Evolutionary conservation across 1,284 basidiomycete species (phyloP).

Genomic region (Pascua guehoae): DNA sequence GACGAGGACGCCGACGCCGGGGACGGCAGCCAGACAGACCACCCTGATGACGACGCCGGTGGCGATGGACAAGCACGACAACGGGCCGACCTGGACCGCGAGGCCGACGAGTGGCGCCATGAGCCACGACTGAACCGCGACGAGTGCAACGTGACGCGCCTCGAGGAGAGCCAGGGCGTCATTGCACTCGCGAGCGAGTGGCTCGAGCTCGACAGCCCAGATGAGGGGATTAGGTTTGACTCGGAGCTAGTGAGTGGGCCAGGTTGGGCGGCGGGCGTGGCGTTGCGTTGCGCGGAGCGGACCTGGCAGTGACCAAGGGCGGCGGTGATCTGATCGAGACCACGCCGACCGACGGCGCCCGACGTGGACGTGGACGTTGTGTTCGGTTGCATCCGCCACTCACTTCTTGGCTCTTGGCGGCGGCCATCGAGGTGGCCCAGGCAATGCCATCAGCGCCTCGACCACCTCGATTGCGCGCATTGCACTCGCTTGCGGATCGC

Average conservation of each 20-base stretch:
- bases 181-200: slow-evolving; percentile 82
- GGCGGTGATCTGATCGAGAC: neutral
- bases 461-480: neutral
- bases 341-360: neutral
- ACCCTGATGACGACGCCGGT: slow-evolving; percentile 12
- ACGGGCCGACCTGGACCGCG: slow-evolving; percentile 55
- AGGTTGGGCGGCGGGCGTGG: too few relatives aligned
- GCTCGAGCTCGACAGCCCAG: slow-evolving; percentile 88
- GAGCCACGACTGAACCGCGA: slow-evolving; percentile 72
- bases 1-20: slow-evolving; percentile 46
- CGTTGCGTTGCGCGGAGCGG: too few relatives aligned
- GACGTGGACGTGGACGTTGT: too few relatives aligned
- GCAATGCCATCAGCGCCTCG: neutral
- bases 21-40: slow-evolving; percentile 15
- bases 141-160: slow-evolving; percentile 81
- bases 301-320: too few relatives aligned
- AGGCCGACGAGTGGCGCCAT: slow-evolving; percentile 83
- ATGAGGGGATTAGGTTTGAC: slow-evolving; percentile 93
- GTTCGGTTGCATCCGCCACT: too few relatives aligned
- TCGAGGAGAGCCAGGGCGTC: slow-evolving; percentile 82
- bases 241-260: slow-evolving; percentile 74
- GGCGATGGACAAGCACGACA: slow-evolving; percentile 17
- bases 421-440: too few relatives aligned
- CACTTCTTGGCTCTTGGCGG: too few relatives aligned
- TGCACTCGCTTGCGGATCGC: neutral